Percentiles rank a stretch among this genome's conserved stretches.
Evolutionary conservation across 2,329 filamentous ascomycete species (phyloP).

Genomic region (Aspergillus sp.): DNA sequence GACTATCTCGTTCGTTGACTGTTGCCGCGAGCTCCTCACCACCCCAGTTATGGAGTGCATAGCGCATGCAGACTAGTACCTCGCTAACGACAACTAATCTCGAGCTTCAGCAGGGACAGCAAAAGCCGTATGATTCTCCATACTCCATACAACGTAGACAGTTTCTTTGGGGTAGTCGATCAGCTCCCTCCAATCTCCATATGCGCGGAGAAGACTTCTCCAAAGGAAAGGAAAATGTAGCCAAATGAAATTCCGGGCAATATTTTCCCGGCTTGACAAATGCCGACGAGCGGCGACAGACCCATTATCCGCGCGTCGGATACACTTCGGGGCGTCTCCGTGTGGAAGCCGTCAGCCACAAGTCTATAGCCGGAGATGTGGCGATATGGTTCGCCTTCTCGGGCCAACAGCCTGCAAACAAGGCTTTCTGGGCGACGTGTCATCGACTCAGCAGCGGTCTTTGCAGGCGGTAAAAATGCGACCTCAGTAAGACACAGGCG

Average conservation of each 20-base stretch:
- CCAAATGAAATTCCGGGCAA: neutral
- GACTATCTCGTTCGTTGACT: neutral
- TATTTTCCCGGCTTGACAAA: neutral
- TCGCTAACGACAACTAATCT: constrained; percentile 2
- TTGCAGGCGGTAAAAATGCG: neutral
- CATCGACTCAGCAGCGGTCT: constrained; percentile 6
- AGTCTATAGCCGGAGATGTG: neutral
- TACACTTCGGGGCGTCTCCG: constrained; percentile 3
- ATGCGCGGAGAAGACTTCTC: neutral
- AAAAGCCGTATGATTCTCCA: neutral
- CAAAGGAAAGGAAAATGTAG: neutral
- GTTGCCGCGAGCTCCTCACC: neutral
- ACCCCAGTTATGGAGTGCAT: neutral
- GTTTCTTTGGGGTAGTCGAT: neutral
- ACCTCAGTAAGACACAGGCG: neutral
- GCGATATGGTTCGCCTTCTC: constrained; percentile 1
- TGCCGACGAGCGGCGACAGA: neutral
- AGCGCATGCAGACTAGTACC: constrained; percentile 9
- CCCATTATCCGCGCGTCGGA: neutral
- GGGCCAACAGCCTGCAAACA: neutral
- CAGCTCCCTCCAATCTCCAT: neutral
- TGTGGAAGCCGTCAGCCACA: constrained; percentile 1
- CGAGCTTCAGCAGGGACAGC: constrained; percentile 3
- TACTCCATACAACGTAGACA: neutral
- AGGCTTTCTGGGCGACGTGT: constrained; percentile 20